Evolutionary conservation across 2,329 filamentous ascomycete species (phyloP), one percentile per base, ranked within the genome.

Genomic region (Chrysoporthe cubensis): DNA sequence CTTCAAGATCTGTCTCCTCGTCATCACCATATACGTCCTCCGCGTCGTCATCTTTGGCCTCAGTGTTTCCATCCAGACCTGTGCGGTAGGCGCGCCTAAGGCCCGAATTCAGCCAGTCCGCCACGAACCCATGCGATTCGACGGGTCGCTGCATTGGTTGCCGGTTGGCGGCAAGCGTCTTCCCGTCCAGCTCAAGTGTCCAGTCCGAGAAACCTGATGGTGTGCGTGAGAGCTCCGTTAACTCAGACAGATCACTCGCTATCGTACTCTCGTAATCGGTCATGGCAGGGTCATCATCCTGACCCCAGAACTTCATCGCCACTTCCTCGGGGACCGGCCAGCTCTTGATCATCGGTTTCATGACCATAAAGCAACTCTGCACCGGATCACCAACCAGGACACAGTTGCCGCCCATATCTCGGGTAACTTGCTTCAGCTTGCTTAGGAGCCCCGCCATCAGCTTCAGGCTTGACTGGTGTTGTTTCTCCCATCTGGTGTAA

Each of bases 341-440:
- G n/a, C 32, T 44, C 13, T 46, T 40, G 4, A 64, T 43, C 4
- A 61, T 42, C 0, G 67, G 67, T 43, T 62, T 67, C 4, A 60
- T 34, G 4, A 69, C 16, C 0, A 61, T 46, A 9, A 69, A 54
- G 50, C 64, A 67, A 3, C 60, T 32, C 48, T 58, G 48, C 11
- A 2, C 43, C 4, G 67, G 67, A 42, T 69, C 61, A 21, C 42
- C 65, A 37, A 69, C 54, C 16, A 69, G 43, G 0, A 65, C 48
- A 5, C 62, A 40, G n/a, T 59, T 58, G 0, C 67, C 67, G 2
- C 57, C 67, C 50, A 67, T 21, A 13, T 50, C 61, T 6, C 50
- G 67, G 5, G 67, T 69, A 6, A 58, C 40, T 2, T 18, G 18
- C 21, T 46, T 54, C 50, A 69, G 50, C 61, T 67, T 42, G 32